phyloP scores from a whole-genome alignment of 495 filamentous ascomycete species.

The Neurospora tetraspora region DNA sequence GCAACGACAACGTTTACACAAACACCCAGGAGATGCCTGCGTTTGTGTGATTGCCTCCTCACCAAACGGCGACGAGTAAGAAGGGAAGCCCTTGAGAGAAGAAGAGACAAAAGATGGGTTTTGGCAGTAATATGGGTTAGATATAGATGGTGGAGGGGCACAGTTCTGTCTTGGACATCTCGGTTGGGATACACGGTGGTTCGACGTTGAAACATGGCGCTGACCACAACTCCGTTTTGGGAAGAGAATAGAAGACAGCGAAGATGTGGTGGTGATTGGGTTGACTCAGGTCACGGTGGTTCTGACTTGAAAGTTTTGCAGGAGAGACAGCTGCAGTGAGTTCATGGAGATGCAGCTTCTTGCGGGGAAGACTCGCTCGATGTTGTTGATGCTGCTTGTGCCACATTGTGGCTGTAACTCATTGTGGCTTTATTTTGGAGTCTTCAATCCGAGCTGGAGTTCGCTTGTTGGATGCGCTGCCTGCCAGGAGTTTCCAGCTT shows the following conservation, averaged over 20 bases:
- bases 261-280: neutral
- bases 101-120: neutral
- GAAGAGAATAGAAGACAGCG: neutral
- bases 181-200: neutral
- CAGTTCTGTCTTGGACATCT: neutral
- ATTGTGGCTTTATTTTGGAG: neutral
- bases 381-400: neutral
- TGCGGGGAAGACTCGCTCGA: neutral
- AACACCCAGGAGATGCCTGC: neutral
- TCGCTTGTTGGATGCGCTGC: neutral
- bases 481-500: neutral
- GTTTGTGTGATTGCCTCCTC: neutral
- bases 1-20: neutral
- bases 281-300: neutral
- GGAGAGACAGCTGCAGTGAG: neutral
- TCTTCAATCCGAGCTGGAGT: neutral
- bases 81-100: neutral
- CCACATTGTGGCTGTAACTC: neutral
- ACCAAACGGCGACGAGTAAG: neutral
- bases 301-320: neutral
- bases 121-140: neutral
- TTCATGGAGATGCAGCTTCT: neutral
- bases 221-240: neutral
- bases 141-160: neutral
- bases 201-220: neutral